These are phyloP conservation scores for Geum urbanum DNA, from an alignment of 306 rosid genomes.

Conservation along the genomic window DNA sequence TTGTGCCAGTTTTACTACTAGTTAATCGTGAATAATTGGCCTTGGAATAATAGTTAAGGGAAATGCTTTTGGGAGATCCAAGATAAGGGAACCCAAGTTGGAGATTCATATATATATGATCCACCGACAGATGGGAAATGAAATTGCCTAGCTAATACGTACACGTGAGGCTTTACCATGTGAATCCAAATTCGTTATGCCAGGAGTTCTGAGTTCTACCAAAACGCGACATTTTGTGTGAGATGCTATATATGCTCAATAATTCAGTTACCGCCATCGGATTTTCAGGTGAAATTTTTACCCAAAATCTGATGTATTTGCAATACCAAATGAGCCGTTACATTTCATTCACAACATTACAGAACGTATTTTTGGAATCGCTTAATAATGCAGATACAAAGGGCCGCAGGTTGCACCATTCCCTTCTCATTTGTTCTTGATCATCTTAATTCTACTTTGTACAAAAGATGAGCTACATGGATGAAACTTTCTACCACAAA, in stretches of 20 bases:
- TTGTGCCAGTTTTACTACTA: background rate
- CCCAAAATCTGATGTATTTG: constrained; percentile 25
- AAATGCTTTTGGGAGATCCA: background rate
- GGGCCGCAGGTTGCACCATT: constrained; percentile 26
- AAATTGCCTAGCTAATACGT: background rate
- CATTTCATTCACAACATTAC: constrained; percentile 15
- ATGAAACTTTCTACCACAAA: constrained; percentile 9
- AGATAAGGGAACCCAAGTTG: constrained; percentile 6
- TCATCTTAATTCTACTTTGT: constrained; percentile 41
- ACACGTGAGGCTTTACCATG: background rate
- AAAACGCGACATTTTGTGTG: too few species aligned
- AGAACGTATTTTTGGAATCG: constrained; percentile 20
- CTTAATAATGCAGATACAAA: constrained; percentile 21
- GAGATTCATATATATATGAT: constrained; percentile 1
- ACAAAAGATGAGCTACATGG: constrained; percentile 39
- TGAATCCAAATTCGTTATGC: background rate
- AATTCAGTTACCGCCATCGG: too few species aligned
- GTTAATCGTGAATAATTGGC: background rate
- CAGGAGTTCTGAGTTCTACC: too few species aligned
- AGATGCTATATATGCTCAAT: too few species aligned
- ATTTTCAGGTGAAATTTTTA: too few species aligned
- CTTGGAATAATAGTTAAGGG: background rate
- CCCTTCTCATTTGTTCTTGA: constrained; percentile 3
- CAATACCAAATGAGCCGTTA: constrained; percentile 23
- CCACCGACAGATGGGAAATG: constrained; percentile 7